Base-by-base conservation (phyloP, 768 basidiomycete genomes). In the Baorangia bicolor region DNA sequence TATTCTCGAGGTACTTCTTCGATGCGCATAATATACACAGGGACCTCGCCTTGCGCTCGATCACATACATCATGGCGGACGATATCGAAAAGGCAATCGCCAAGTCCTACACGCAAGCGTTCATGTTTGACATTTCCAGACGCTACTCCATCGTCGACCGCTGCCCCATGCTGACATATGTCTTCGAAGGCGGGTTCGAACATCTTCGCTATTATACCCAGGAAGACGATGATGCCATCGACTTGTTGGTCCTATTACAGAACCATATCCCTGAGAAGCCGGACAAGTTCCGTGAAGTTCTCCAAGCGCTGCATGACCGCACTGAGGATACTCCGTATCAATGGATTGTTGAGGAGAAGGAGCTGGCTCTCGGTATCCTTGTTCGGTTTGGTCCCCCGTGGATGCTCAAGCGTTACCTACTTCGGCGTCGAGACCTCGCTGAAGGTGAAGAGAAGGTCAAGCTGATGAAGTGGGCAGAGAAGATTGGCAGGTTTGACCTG, bases 21-120 rank as follows among this genome's bases (percentile, higher is more conserved):
- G 57, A 68, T 45, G 44, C 55, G 3, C 60, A 64, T 41, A 39
- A 47, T 10, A 53, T 65, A 25, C 65, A 69, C 35, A 61, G 49
- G 53, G 68, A 69, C 33, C 68, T 69, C n/a, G 68, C 68, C 21
- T 44, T 70, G 47, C 59, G 68, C 25, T 68, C 65, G 16, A 67
- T 69, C 47, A 69, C 61, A 21, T 69, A 69, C 38, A 62, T 69
- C 51, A 56, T 68, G 60, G 12, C 58, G 4, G 58, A 56, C 6
- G 67, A 69, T 27, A 62, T 68, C 27, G 62, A 65, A 48, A 64
- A 34, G 20, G 65, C 62, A 5, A 66, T 69, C 49, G 27, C 27
- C 10, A 64, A 42, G 53, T 69, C 67, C 25, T 59, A 67, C 46
- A 60, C n/a, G 23, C 60, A 58, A 28, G 53, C 65, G 16, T 62